Conservation (phyloP, 2,329 filamentous ascomycete species). For the Cytospora chrysosperma region DNA sequence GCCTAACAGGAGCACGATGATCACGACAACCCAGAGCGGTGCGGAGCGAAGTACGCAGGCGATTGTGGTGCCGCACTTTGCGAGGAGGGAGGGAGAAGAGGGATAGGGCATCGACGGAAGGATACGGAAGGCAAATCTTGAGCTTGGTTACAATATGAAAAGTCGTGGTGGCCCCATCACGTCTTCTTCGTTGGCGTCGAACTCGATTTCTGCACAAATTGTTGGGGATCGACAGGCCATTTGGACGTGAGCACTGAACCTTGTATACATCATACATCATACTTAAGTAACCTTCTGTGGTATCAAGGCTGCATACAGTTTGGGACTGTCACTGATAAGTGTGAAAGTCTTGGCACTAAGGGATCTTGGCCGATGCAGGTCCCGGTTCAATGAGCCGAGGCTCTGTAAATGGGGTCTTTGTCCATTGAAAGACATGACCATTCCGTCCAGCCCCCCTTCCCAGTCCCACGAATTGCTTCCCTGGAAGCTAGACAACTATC, state of each 20-base stretch:
- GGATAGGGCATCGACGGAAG: constrained; percentile 17
- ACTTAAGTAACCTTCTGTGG: background rate
- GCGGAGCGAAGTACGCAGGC: constrained; percentile 41
- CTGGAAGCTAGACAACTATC: background rate
- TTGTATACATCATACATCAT: too few species aligned
- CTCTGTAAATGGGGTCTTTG: background rate
- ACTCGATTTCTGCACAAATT: background rate
- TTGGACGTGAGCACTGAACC: background rate
- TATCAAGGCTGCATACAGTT: background rate
- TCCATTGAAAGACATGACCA: background rate
- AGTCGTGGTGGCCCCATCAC: background rate
- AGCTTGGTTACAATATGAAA: background rate
- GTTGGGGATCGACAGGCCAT: background rate
- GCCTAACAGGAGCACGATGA: constrained; percentile 38
- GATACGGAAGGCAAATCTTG: background rate
- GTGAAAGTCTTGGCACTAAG: background rate
- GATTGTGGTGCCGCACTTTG: constrained; percentile 44
- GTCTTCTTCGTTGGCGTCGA: background rate
- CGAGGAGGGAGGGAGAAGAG: constrained; percentile 30
- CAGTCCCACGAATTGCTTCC: too few species aligned
- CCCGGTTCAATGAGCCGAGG: background rate
- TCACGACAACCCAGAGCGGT: constrained; percentile 43
- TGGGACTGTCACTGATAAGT: background rate
- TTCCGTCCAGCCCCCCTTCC: background rate
- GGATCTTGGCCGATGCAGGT: background rate